A percentile compares a stretch with the other conserved stretches of the same genome.
Evolutionary conservation across 192 early-diverging fungal genomes (phyloP).

Genomic region (Mortierella antarctica): DNA sequence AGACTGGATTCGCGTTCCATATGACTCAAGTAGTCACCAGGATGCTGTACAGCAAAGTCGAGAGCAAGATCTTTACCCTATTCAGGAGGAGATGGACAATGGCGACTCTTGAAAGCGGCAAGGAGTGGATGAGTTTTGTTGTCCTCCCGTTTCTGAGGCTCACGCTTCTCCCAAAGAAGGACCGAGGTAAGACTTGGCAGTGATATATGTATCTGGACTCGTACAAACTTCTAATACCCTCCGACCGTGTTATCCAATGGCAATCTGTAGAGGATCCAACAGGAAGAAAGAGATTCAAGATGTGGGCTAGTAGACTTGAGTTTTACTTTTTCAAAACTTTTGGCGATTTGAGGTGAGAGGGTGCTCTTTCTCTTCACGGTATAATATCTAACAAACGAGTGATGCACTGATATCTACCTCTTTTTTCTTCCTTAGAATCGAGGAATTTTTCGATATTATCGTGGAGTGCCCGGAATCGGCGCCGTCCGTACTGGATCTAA

Average conservation of each 20-base stretch:
- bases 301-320: slow-evolving; percentile 45
- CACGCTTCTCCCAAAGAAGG: slow-evolving; percentile 23
- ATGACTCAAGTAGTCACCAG: slow-evolving; percentile 39
- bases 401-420: background rate
- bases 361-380: background rate
- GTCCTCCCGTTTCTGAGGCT: slow-evolving; percentile 28
- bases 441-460: slow-evolving; percentile 79
- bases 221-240: no score
- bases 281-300: slow-evolving; percentile 24
- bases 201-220: background rate
- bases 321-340: slow-evolving; percentile 52
- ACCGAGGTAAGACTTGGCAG: slow-evolving; percentile 8
- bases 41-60: slow-evolving; percentile 32
- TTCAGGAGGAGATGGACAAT: slow-evolving; percentile 28
- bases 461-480: slow-evolving; percentile 75
- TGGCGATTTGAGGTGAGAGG: slow-evolving; percentile 37
- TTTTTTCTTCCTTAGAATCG: slow-evolving; percentile 40
- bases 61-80: slow-evolving; percentile 17
- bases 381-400: background rate
- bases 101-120: slow-evolving; percentile 23
- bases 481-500: slow-evolving; percentile 71
- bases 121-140: slow-evolving; percentile 38
- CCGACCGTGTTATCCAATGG: background rate
- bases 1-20: slow-evolving; percentile 30
- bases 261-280: slow-evolving; percentile 12